Evolutionary conservation across 345 rosid species (phyloP).

Genomic region (Hirschfeldia incana): DNA sequence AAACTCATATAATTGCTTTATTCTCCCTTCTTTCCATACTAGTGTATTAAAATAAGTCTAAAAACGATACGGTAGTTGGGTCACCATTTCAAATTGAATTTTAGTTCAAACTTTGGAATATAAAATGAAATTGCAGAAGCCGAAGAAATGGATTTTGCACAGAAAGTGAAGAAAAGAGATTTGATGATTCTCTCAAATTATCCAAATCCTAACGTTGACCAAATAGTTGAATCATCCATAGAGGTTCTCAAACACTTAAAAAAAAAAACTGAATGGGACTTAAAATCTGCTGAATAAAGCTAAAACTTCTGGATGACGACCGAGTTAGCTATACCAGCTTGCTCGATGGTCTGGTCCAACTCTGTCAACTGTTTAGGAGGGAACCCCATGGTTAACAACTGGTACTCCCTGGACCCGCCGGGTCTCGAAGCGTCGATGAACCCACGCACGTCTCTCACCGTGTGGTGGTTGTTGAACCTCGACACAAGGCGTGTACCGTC

Average conservation of each 20-base stretch:
- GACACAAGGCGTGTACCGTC: slow-evolving; percentile 50
- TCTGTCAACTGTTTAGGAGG: slow-evolving; percentile 82
- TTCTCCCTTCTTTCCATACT: not conserved
- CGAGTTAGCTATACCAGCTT: slow-evolving; percentile 82
- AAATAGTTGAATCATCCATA: not conserved
- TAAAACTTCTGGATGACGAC: slow-evolving; percentile 93
- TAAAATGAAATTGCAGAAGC: not conserved
- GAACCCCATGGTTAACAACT: slow-evolving; percentile 87
- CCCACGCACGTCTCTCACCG: slow-evolving; percentile 67
- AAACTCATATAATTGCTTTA: not conserved
- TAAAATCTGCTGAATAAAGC: not conserved
- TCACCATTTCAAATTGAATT: not conserved
- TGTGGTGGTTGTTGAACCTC: slow-evolving; percentile 53
- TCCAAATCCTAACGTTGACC: slow-evolving; percentile 10
- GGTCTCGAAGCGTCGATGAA: slow-evolving; percentile 86
- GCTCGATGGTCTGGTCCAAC: slow-evolving; percentile 80
- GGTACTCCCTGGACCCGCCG: slow-evolving; percentile 64
- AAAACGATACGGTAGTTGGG: slow-evolving; percentile 13
- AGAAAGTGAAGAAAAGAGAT: not conserved
- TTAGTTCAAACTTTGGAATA: not conserved
- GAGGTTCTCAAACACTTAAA: not conserved
- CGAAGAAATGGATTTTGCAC: not conserved
- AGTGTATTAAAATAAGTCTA: not conserved
- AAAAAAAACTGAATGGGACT: not conserved
- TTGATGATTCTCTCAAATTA: slow-evolving; percentile 14